These are phyloP conservation scores for Aspergillus nanangensis DNA, from an alignment of 495 filamentous ascomycete genomes.

Conservation along the genomic window DNA sequence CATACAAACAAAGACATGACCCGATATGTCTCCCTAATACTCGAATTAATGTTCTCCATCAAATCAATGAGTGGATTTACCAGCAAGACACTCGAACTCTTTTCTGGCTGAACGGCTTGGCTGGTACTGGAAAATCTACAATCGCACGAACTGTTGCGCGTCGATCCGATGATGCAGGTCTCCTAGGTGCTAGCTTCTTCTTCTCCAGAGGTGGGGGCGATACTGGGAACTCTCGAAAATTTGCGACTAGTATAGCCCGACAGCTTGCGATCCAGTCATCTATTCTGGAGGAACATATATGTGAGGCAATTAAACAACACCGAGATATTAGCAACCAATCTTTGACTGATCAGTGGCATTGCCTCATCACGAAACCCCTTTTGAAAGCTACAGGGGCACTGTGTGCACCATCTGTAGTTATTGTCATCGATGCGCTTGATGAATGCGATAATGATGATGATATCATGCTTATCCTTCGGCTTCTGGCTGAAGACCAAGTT, in stretches of 20 bases:
- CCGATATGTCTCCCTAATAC: not conserved
- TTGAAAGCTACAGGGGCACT: not conserved
- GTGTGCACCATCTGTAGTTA: too few relatives aligned
- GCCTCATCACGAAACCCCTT: constrained; percentile 39
- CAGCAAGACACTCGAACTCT: not conserved
- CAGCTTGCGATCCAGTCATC: constrained; percentile 29
- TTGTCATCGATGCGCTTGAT: constrained; percentile 47
- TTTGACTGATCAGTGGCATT: constrained; percentile 38
- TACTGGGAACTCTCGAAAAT: constrained; percentile 24
- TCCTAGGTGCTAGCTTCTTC: constrained; percentile 39
- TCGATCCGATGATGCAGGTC: constrained; percentile 1
- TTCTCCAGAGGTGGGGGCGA: constrained; percentile 43
- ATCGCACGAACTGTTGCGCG: constrained; percentile 22
- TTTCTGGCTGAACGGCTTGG: not conserved
- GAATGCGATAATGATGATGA: constrained; percentile 41
- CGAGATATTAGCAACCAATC: constrained; percentile 23
- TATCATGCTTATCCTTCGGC: constrained; percentile 29
- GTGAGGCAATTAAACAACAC: constrained; percentile 31
- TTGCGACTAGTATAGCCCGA: constrained; percentile 40
- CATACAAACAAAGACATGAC: not conserved
- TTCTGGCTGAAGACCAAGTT: constrained; percentile 17
- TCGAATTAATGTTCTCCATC: not conserved
- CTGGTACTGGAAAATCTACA: constrained; percentile 3
- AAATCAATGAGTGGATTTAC: not conserved
- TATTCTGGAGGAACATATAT: constrained; percentile 21